Percentiles rank a stretch among this genome's conserved stretches.
Evolutionary conservation across 83 land plant genomes (phyloP).

Genomic region (Larix sibirica): DNA sequence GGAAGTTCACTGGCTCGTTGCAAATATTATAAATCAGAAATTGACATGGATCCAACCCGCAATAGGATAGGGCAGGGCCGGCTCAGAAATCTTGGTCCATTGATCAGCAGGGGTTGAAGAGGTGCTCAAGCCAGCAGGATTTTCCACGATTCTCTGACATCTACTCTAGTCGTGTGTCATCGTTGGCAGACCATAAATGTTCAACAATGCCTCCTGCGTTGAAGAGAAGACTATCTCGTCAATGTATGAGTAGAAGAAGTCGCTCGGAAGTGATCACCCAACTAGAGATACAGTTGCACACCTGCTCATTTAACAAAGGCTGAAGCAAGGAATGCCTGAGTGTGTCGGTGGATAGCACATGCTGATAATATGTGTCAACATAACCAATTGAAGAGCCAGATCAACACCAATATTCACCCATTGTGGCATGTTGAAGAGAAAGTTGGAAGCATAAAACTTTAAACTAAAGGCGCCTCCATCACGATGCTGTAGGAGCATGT

Average conservation of each 20-base stretch:
- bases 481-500: no score
- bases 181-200: not conserved
- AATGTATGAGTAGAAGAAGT: no score
- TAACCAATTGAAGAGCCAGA: not conserved
- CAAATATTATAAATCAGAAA: constrained; percentile 16
- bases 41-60: not conserved
- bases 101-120: not conserved
- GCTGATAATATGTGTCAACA: no score
- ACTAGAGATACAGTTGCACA: no score
- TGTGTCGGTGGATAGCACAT: no score
- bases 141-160: not conserved
- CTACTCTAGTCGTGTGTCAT: not conserved
- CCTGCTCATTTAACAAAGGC: no score
- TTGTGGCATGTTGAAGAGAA: no score
- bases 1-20: constrained; percentile 29
- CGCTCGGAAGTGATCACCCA: no score
- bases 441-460: no score
- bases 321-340: no score
- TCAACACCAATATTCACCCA: constrained; percentile 27
- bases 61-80: not conserved
- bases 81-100: not conserved
- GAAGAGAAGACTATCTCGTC: constrained; percentile 44
- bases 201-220: constrained; percentile 17
- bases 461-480: no score
- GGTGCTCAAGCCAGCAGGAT: not conserved